Evolutionary conservation across 805 yeast genomes (phyloP), one percentile per base, ranked within the genome.

Genomic region (Monosporozyma servazzii): DNA sequence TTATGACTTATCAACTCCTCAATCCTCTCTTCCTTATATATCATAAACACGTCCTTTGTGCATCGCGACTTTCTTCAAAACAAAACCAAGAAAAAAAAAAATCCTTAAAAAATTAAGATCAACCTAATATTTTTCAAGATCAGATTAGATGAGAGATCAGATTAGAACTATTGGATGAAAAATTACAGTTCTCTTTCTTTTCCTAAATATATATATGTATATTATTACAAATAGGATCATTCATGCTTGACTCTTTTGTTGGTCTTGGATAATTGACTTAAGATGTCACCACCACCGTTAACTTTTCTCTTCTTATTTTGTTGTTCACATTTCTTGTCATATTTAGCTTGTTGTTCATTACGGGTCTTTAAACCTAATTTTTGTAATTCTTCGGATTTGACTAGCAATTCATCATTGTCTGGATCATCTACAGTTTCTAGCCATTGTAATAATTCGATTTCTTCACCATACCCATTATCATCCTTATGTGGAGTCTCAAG

Each of bases 371-470:
- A 80, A 1, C 98, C 99, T 17, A 69, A 58, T 23, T 71, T 73
- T 45, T 77, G 76, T 52, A 90, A 68, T 50, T 69, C 77, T 18
- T 67, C 70, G 3, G 71, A 61, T 60, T 79, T 84, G 1, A 62
- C 73, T 1, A 72, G 33, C 40, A 78, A 75, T 55, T 84, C 91
- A 13, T 67, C 62, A 54, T 85, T 87, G 3, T 51, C 51, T 36
- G 54, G 53, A 11, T 45, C 53, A 23, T 53, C 53, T 10, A 55
- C 45, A 6, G 58, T 56, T 48, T 77, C 79, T 39, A 91, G 70
- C 91, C 95, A 88, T 65, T 88, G 93, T 48, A 93, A 70, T 36
- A 86, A 66, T 54, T 87, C 85, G 56, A 90, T 83, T 66, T 90
- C 97, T 51, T 82, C 85, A 0, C 90, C 95, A 65, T 86, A 85